Percentiles rank a stretch among this genome's conserved stretches.
Evolutionary conservation across 2,329 filamentous ascomycete species (phyloP).

Genomic region (Alternaria atra): DNA sequence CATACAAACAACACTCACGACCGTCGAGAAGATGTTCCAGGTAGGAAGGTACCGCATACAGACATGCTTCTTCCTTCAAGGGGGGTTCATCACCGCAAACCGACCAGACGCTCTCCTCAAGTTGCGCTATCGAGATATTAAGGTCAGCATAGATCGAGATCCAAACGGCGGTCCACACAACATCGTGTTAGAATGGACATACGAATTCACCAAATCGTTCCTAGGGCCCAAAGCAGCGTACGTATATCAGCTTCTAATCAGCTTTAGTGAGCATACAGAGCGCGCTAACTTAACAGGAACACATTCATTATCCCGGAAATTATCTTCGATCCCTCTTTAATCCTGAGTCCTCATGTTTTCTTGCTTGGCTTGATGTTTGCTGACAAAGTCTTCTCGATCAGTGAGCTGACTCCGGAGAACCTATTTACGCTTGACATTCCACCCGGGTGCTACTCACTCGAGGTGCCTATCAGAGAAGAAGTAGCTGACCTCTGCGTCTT

Average conservation of each 20-base stretch:
- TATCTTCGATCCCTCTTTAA: slow-evolving; percentile 44
- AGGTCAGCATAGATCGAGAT: slow-evolving; percentile 8
- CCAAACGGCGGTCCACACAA: slow-evolving; percentile 8
- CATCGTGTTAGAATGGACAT: slow-evolving; percentile 12
- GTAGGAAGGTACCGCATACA: slow-evolving; percentile 6
- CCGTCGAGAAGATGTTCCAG: slow-evolving; percentile 2
- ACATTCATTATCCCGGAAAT: slow-evolving; percentile 45
- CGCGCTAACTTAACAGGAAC: slow-evolving; percentile 19
- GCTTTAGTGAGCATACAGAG: not conserved
- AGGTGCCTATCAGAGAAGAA: too few relatives aligned
- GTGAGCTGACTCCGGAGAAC: slow-evolving; percentile 42
- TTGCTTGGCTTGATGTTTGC: slow-evolving; percentile 42
- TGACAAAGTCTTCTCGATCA: slow-evolving; percentile 39
- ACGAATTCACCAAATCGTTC: slow-evolving; percentile 3
- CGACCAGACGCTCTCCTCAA: slow-evolving; percentile 3
- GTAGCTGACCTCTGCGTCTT: too few relatives aligned
- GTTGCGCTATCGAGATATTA: slow-evolving; percentile 10
- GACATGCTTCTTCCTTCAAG: slow-evolving; percentile 3
- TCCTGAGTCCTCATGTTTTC: slow-evolving; percentile 43
- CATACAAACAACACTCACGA: not conserved
- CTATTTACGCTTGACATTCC: slow-evolving; percentile 47
- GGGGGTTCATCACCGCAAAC: slow-evolving; percentile 3
- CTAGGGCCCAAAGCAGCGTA: too few relatives aligned
- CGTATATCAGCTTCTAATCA: not conserved
- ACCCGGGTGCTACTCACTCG: not conserved